Evolutionary conservation across 2,329 filamentous ascomycete genomes (phyloP), one percentile per base, ranked within the genome.

Genomic region (Pseudogymnoascus sp.): DNA sequence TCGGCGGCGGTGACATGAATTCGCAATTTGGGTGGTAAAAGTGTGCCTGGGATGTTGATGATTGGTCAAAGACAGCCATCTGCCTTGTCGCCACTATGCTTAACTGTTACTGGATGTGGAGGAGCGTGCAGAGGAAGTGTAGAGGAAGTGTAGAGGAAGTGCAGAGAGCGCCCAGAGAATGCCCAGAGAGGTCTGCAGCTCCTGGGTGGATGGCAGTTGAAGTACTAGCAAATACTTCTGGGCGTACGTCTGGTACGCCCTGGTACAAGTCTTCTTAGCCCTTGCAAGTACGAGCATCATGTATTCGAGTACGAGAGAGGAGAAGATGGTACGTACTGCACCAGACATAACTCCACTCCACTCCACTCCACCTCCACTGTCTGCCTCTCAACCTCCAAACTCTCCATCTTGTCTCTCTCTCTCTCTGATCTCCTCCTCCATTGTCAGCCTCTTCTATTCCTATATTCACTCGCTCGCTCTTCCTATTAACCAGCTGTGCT

Each of bases 351-450:
- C 46, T 56, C 49, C 49, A 56, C 49, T 56, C n/a, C 65, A 16
- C 65, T 46, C 21, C 28, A 31, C 28, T 31, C 28, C 25, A 28
- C 21, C 21, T 23, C 21, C 65, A 16, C 65, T 68, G 21, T 71
- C 75, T 59, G 68, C 75, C 38, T 74, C 77, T 14, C 21, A 61
- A 46, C 40, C 42, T 60, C 43, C 18, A 42, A 42, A 49, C 40
- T 62, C 38, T 62, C 31, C 38, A 74, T 76, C 69, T 77, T 77
- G 65, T 73, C 75, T 76, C 28, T 76, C 76, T 65, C 78, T 78
- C 67, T 70, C 77, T 65, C 71, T 73, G 66, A 73, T 75, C 59
- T 74, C 75, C 70, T 74, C 65, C 21, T 23, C 71, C 74, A 37
- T 67, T 71, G 40, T 67, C 64, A 49, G 43, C 66, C 40, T 40